Percentiles rank a stretch among this genome's conserved stretches.
These are phyloP conservation scores for Cutaneotrichosporon sp. DNA, from an alignment of 1,284 basidiomycete species.

Conservation along the genomic window DNA sequence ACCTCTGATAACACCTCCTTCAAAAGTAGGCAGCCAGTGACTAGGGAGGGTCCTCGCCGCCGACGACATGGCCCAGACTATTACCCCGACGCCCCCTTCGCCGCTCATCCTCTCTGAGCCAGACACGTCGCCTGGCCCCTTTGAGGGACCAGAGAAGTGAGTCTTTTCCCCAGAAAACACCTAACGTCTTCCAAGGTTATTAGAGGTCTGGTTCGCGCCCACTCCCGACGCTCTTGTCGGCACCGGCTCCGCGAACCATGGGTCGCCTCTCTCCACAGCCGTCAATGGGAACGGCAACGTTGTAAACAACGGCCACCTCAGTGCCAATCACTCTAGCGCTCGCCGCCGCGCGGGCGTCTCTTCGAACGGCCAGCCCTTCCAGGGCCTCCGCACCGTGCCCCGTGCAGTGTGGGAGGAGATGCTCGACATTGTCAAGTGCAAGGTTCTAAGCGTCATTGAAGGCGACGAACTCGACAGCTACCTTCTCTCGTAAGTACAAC, in stretches of 20 bases:
- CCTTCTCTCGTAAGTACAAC: conserved; percentile 73
- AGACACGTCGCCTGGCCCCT: conserved; percentile 47
- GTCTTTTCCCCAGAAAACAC: conserved; percentile 29
- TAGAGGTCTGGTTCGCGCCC: conserved; percentile 93
- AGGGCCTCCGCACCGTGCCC: conserved; percentile 62
- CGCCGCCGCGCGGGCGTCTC: conserved; percentile 18
- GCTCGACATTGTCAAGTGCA: conserved; percentile 96
- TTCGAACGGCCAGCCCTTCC: conserved; percentile 20
- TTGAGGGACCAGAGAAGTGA: conserved; percentile 79
- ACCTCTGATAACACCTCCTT: conserved; percentile 5
- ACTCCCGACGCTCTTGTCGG: conserved; percentile 62
- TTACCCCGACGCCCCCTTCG: conserved; percentile 21
- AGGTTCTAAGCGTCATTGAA: conserved; percentile 85
- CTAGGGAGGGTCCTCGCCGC: conserved; percentile 11
- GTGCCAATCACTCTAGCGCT: neutral
- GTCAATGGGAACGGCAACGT: conserved; percentile 6
- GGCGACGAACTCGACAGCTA: conserved; percentile 91
- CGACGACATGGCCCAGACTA: conserved; percentile 24
- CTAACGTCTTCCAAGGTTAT: neutral
- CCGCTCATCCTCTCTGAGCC: conserved; percentile 28
- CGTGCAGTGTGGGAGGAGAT: conserved; percentile 89
- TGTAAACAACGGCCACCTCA: neutral
- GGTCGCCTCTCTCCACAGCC: conserved; percentile 7
- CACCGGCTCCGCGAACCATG: conserved; percentile 1
- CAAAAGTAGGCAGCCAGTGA: conserved; percentile 8